Evolutionary conservation across 768 basidiomycete species (phyloP).

Genomic region (Rhodotorula toruloides): DNA sequence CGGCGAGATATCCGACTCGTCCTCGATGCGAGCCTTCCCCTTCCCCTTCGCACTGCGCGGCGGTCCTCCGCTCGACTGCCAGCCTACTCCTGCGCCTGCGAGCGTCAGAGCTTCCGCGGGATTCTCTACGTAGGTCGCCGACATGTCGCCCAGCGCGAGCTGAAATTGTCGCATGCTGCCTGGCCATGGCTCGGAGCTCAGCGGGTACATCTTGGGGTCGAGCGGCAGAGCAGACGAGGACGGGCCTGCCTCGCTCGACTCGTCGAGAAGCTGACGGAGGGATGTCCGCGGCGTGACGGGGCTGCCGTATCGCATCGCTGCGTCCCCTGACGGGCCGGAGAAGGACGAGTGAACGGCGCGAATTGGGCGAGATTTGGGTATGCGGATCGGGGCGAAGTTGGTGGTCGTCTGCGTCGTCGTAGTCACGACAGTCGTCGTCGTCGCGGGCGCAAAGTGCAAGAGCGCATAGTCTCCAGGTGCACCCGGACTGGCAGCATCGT

Average conservation of each 20-base stretch:
- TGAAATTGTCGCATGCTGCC: conserved; percentile 7
- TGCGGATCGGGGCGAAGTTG: conserved; percentile 36
- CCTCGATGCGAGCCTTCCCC: conserved; percentile 8
- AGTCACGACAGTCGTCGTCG: conserved; percentile 22
- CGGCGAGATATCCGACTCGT: neutral
- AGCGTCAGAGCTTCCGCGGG: neutral
- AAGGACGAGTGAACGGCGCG: conserved; percentile 10
- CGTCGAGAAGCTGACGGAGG: conserved; percentile 1
- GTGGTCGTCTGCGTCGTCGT: conserved; percentile 34
- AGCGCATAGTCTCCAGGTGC: conserved; percentile 23
- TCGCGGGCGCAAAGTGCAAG: conserved; percentile 27
- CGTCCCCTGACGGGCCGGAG: conserved; percentile 2
- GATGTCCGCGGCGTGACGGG: neutral
- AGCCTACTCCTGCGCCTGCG: neutral
- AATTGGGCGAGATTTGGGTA: conserved; percentile 17
- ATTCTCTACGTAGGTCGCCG: conserved; percentile 19
- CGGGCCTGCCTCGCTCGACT: neutral
- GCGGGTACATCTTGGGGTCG: conserved; percentile 30
- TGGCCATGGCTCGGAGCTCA: conserved; percentile 21
- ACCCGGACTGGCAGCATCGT: no score
- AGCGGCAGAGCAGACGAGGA: neutral
- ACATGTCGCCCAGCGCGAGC: conserved; percentile 19
- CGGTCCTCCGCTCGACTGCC: neutral
- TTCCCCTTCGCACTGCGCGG: conserved; percentile 6
- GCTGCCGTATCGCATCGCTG: neutral